Base-by-base conservation (phyloP, 495 filamentous ascomycete genomes). In the Tetracladium setigerum region DNA sequence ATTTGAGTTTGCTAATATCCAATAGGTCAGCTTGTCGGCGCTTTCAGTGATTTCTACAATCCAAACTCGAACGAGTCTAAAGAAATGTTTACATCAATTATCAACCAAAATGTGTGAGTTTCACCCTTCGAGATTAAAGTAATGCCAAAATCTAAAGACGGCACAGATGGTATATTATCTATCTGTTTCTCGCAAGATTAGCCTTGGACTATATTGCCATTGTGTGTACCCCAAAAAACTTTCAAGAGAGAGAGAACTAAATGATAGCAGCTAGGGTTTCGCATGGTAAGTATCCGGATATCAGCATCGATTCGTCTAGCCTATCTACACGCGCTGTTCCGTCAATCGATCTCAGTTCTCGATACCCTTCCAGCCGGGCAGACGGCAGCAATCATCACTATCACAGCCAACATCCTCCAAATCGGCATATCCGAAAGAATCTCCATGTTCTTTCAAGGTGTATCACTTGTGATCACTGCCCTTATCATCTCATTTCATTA, bases 341-440 rank as follows among this genome's bases (percentile, higher is more conserved):
- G 56, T 4, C 71, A 78, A 32, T 70, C 73, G 1, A 66, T 79
- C 17, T 71, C 74, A 11, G 69, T 75, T 5, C 62, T 79, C 8
- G 76, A 79, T 42, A 61, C 71, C 22, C 62, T 80, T 53, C 70
- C 77, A 19, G 61, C 68, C 33, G 63, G 74, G 24, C 66, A 73
- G 62, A 64, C 73, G 5, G 74, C 75, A 12, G 72, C 74, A n/a
- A 75, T 77, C 34, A 81, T 85, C 54, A 83, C 81, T 6, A 69
- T 72, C 1, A 73, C 74, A 4, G 74, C 78, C 32, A 84, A 83
- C 48, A 70, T 71, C 0, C 64, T 87, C 34, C 81, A 87, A 51
- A 65, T 74, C 17, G 81, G 81, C 32, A 78, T 87, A 35, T 83
- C 82, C 1, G 78, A 83, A 52, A 77, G 74, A 47, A 62, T 82